Evolutionary conservation across 2,329 filamentous ascomycete species (phyloP).

Genomic region (Ophiostoma perfectum): DNA sequence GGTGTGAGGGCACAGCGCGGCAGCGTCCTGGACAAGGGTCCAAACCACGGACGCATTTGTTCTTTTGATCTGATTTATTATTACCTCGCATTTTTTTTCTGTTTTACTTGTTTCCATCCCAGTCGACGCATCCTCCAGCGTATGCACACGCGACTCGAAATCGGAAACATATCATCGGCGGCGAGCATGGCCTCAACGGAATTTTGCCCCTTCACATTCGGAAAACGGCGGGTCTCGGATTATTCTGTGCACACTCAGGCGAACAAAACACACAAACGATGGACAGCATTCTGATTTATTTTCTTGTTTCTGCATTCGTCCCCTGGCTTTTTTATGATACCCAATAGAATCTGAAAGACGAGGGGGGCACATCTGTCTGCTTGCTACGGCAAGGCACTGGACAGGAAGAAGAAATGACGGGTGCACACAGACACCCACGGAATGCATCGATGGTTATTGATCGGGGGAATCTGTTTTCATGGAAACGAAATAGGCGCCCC

Average conservation of each 20-base stretch:
- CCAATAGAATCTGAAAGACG: conserved; percentile 36
- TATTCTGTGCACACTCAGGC: conserved; percentile 29
- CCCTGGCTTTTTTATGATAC: conserved; percentile 37
- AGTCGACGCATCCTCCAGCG: conserved; percentile 5
- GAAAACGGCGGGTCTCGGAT: conserved; percentile 35
- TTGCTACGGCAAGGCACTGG: conserved; percentile 20
- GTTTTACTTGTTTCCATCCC: conserved; percentile 24
- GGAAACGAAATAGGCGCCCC: conserved; percentile 25
- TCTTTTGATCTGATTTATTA: too few relatives aligned
- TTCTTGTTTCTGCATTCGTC: conserved; percentile 34
- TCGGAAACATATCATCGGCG: conserved; percentile 33
- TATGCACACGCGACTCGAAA: background rate
- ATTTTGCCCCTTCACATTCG: conserved; percentile 29
- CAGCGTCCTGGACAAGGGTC: background rate
- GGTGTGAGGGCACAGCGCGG: background rate
- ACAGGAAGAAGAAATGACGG: conserved; percentile 23
- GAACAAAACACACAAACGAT: conserved; percentile 30
- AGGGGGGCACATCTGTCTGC: conserved; percentile 28
- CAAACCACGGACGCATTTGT: background rate
- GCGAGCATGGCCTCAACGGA: conserved; percentile 36
- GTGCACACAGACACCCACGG: conserved; percentile 28
- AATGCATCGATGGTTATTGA: conserved; percentile 30
- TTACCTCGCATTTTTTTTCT: conserved; percentile 15
- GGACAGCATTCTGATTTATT: conserved; percentile 33
- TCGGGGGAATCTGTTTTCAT: conserved; percentile 29